Conservation (phyloP, 805 yeast genomes). For the Teunomyces gatunensis region DNA sequence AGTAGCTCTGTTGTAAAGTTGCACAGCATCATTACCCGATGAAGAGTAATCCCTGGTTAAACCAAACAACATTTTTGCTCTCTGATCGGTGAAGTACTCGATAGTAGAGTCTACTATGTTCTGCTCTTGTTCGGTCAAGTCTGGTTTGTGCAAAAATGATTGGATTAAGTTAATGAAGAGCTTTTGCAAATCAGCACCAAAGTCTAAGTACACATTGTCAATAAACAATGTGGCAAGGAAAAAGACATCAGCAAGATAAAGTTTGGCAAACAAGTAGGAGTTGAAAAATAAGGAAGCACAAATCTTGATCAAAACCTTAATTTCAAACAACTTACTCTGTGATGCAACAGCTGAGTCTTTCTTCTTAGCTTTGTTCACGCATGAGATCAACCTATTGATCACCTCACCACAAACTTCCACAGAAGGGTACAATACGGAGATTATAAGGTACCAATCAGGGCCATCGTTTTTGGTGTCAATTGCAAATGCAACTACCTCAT, state of each 20-base stretch:
- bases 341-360: constrained; percentile 37
- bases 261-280: constrained; percentile 55
- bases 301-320: constrained; percentile 63
- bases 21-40: constrained; percentile 30
- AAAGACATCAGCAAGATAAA: constrained; percentile 69
- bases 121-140: constrained; percentile 39
- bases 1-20: constrained; percentile 38
- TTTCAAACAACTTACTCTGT: constrained; percentile 62
- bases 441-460: constrained; percentile 60
- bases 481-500: constrained; percentile 71
- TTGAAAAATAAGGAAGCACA: constrained; percentile 70
- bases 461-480: constrained; percentile 78
- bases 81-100: constrained; percentile 52
- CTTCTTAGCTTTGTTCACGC: constrained; percentile 51
- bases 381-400: constrained; percentile 52
- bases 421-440: constrained; percentile 69
- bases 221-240: constrained; percentile 63
- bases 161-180: constrained; percentile 67
- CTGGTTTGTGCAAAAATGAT: constrained; percentile 58
- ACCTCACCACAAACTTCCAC: constrained; percentile 69
- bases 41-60: constrained; percentile 49
- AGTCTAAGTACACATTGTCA: constrained; percentile 49
- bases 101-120: constrained; percentile 47
- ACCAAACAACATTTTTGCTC: constrained; percentile 69
- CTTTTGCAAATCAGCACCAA: constrained; percentile 61